Conservation (phyloP, 176 grass and related monocot species). For the Ensete glaucum region DNA sequence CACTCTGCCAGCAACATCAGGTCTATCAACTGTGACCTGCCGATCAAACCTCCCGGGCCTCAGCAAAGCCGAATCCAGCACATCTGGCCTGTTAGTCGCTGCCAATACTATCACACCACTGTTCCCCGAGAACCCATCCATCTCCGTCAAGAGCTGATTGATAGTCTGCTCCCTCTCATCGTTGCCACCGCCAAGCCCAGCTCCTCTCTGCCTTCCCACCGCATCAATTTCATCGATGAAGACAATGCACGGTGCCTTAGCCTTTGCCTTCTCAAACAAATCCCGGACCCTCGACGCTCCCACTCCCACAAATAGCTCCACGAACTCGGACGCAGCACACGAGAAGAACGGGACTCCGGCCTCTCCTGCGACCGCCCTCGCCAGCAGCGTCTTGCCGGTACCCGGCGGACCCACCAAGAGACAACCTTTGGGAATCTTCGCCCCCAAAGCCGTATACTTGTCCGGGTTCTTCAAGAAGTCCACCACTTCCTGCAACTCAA, state of each 20-base stretch:
- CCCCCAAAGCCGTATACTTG: slow-evolving; percentile 89
- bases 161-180: slow-evolving; percentile 99
- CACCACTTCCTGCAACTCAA: slow-evolving; percentile 90
- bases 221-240: slow-evolving; percentile 98
- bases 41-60: slow-evolving; percentile 84
- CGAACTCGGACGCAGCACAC: slow-evolving; percentile 86
- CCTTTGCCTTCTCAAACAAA: slow-evolving; percentile 97
- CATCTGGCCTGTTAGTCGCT: slow-evolving; percentile 77
- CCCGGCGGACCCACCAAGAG: slow-evolving; percentile 84
- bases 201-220: slow-evolving; percentile 83
- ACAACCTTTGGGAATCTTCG: slow-evolving; percentile 92
- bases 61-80: slow-evolving; percentile 57
- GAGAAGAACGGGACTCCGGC: slow-evolving; percentile 96
- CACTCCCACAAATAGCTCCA: slow-evolving; percentile 94
- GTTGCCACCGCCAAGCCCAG: slow-evolving; percentile 78
- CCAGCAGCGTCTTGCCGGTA: slow-evolving; percentile 79
- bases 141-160: slow-evolving; percentile 93
- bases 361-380: slow-evolving; percentile 81
- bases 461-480: slow-evolving; percentile 97
- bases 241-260: slow-evolving; percentile 95
- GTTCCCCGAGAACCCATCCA: slow-evolving; percentile 93
- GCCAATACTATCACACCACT: slow-evolving; percentile 93
- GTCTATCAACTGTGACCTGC: slow-evolving; percentile 87
- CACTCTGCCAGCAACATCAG: slow-evolving; percentile 80
- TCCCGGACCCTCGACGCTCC: slow-evolving; percentile 84